A percentile compares a stretch with the other conserved stretches of the same genome.
phyloP scores from a whole-genome alignment of 1,284 basidiomycete genomes.

The Stereum hirsutum region DNA sequence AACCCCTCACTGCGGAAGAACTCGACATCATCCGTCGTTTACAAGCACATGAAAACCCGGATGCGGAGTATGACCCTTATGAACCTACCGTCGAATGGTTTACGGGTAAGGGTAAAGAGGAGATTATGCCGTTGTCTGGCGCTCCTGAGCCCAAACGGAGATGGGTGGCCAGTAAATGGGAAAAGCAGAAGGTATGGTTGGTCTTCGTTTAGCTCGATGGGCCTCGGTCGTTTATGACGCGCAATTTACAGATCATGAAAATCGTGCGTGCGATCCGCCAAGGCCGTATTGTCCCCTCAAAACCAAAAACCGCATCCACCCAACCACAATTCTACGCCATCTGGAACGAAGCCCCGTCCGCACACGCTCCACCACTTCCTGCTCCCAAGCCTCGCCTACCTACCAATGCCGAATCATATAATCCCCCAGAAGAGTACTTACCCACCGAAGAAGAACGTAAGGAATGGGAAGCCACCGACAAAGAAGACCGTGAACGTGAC shows the following conservation, averaged over 20 bases:
- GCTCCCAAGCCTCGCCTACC: conserved; percentile 91
- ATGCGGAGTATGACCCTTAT: conserved; percentile 85
- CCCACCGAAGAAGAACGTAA: conserved; percentile 82
- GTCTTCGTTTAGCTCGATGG: not conserved
- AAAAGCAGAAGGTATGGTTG: conserved; percentile 85
- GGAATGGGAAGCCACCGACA: conserved; percentile 80
- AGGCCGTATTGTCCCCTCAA: conserved; percentile 88
- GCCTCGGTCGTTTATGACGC: not conserved
- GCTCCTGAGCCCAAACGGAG: conserved; percentile 95
- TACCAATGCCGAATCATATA: conserved; percentile 93
- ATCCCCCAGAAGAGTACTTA: conserved; percentile 96
- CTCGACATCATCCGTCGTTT: conserved; percentile 91
- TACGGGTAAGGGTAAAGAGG: conserved; percentile 91
- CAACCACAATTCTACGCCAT: conserved; percentile 83
- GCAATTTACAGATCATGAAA: conserved; percentile 81
- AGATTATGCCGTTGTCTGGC: conserved; percentile 85
- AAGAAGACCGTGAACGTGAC: conserved; percentile 87
- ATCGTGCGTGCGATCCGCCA: conserved; percentile 97
- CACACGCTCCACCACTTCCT: conserved; percentile 75
- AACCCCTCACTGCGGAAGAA: conserved; percentile 84
- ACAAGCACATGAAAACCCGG: conserved; percentile 88
- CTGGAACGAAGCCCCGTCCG: conserved; percentile 71
- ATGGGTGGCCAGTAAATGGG: conserved; percentile 99
- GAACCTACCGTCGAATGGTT: conserved; percentile 96
- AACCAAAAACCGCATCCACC: conserved; percentile 65